Base-by-base conservation (phyloP, 108 stramenopile genomes). In the Chaetoceros muelleri region DNA sequence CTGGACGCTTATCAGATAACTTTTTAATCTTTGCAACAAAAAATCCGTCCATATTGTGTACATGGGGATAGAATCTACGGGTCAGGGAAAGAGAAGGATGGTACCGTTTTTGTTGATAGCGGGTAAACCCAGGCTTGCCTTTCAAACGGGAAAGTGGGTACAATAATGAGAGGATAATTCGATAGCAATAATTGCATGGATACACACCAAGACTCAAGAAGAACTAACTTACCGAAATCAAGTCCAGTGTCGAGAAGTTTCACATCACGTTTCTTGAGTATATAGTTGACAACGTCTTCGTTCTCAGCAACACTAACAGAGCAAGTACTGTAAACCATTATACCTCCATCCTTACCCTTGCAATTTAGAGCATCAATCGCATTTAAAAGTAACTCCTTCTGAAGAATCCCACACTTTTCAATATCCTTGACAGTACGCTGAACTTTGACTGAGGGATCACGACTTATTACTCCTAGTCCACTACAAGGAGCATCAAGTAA, bases 11-110 rank as follows among this genome's bases (percentile, higher is more conserved):
- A 31, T 90, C 85, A 62, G 85, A 87, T 29, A 96, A 53, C 72
- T 98, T 98, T 54, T 91, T 75, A 56, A 99, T 87, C 74, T 98
- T 98, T 18, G 90, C 91, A 46, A 99, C 96, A 64, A 85, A 99
- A 70, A 99, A 99, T 19, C 99, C 99, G 70, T 99, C 99, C 97
- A 99, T 98, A 76, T 99, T 99, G 81, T 99, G 99, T 28, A 96
- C 96, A 65, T 99, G 99, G 24, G 99, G 99, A 69, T 98, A 98
- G 66, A 99, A 98, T 31, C 99, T 74, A 44, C 95, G 48, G 16
- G 97, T 92, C 28, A 94, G 66, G 7, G 85, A 73, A 63, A 99
- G 28, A 34, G 90, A 92, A 24, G 97, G 97, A 74, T 99, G 99
- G 79, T 98, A 99, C 52, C 97, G 72, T 26, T 85, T 85, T 63